A percentile compares a stretch with the other conserved stretches of the same genome.
phyloP scores from a whole-genome alignment of 2,329 filamentous ascomycete genomes.

The Arthrobotrys conoides region DNA sequence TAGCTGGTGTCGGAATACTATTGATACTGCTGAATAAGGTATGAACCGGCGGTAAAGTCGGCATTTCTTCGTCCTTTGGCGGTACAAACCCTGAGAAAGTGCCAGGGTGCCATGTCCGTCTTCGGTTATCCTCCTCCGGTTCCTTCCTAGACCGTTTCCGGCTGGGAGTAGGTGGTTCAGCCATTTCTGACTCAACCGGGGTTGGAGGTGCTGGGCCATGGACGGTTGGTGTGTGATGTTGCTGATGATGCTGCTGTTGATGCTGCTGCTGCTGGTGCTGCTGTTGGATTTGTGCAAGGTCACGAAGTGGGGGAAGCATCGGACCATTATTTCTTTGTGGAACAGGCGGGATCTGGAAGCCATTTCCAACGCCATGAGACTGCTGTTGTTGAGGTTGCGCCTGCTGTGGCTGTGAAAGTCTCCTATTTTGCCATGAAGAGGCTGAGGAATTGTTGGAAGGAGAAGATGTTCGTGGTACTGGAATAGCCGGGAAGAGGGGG shows the following conservation, averaged over 20 bases:
- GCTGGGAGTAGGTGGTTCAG: slow-evolving; percentile 58
- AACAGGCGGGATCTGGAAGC: slow-evolving; percentile 55
- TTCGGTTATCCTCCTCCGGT: slow-evolving; percentile 63
- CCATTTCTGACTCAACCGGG: slow-evolving; percentile 58
- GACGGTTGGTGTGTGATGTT: neutral
- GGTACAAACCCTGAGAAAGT: slow-evolving; percentile 60
- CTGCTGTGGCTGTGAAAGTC: slow-evolving; percentile 56
- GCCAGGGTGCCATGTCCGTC: slow-evolving; percentile 64
- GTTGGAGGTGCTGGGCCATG: slow-evolving; percentile 41
- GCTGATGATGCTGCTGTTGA: neutral
- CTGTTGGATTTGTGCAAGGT: slow-evolving; percentile 50
- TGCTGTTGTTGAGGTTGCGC: slow-evolving; percentile 40
- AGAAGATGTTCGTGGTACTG: slow-evolving; percentile 51
- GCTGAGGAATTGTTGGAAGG: slow-evolving; percentile 52
- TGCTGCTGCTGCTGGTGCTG: slow-evolving; percentile 21
- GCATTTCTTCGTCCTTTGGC: slow-evolving; percentile 53
- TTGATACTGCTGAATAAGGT: slow-evolving; percentile 58
- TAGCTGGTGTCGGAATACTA: slow-evolving; percentile 58
- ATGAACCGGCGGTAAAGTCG: slow-evolving; percentile 53
- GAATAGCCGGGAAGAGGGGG: slow-evolving; percentile 55
- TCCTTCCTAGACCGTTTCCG: slow-evolving; percentile 60
- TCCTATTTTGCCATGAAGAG: slow-evolving; percentile 51
- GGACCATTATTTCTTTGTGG: slow-evolving; percentile 50
- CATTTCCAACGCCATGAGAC: slow-evolving; percentile 37
- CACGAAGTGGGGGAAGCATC: slow-evolving; percentile 55